These are phyloP conservation scores for Alternaria sp. DNA, from an alignment of 2,329 filamentous ascomycete genomes.

Conservation along the genomic window DNA sequence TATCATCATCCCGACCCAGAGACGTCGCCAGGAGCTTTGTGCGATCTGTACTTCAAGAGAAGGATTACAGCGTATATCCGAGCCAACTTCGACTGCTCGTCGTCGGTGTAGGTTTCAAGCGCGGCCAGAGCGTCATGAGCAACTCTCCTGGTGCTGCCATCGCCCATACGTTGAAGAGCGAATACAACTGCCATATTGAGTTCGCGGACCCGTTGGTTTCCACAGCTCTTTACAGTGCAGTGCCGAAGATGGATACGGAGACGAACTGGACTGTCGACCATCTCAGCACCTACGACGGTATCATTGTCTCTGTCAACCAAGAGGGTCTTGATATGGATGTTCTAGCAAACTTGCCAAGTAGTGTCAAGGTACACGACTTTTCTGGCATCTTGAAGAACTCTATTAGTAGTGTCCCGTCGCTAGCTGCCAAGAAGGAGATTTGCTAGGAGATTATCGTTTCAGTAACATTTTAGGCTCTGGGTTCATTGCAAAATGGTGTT, in stretches of 20 bases:
- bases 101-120: slow-evolving; percentile 62
- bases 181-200: slow-evolving; percentile 52
- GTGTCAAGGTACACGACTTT: slow-evolving; percentile 46
- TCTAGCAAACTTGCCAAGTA: slow-evolving; percentile 43
- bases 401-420: background rate
- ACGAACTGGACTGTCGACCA: slow-evolving; percentile 50
- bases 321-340: slow-evolving; percentile 55
- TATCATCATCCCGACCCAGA: slow-evolving; percentile 56
- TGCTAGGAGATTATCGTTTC: background rate
- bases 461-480: background rate
- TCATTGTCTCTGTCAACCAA: slow-evolving; percentile 58
- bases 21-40: slow-evolving; percentile 33
- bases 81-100: slow-evolving; percentile 59
- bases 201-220: slow-evolving; percentile 58
- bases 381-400: slow-evolving; percentile 2
- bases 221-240: slow-evolving; percentile 54
- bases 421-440: background rate
- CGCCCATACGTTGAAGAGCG: slow-evolving; percentile 46
- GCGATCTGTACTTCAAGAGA: slow-evolving; percentile 6
- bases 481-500: no score
- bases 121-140: slow-evolving; percentile 58
- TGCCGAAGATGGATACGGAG: slow-evolving; percentile 51
- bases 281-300: slow-evolving; percentile 56
- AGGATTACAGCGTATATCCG: slow-evolving; percentile 1
- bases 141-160: slow-evolving; percentile 60